Percentiles rank a stretch among this genome's conserved stretches.
phyloP scores from a whole-genome alignment of 1,284 basidiomycete species.

The Apiotrichum akiyoshidainum region DNA sequence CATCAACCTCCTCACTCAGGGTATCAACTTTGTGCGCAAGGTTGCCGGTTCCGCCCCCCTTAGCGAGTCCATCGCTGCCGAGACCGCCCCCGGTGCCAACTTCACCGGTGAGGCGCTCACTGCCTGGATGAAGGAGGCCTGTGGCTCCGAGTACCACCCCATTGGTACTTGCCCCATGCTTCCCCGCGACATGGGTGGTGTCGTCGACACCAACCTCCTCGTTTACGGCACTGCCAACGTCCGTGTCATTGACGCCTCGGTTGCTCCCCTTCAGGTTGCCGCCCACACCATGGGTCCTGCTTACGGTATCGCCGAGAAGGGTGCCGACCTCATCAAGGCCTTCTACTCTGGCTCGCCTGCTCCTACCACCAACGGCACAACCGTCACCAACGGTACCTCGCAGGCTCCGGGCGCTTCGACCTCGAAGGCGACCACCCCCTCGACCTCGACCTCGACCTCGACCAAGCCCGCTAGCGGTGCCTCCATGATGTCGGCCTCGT shows the following conservation, averaged over 20 bases:
- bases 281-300: conserved; percentile 53
- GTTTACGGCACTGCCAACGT: conserved; percentile 62
- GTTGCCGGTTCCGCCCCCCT: conserved; percentile 39
- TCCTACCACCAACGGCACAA: not conserved
- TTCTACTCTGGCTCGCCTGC: conserved; percentile 23
- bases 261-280: conserved; percentile 51
- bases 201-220: conserved; percentile 61
- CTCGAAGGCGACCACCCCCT: not conserved
- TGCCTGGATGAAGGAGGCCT: conserved; percentile 32
- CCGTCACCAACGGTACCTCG: not conserved
- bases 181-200: conserved; percentile 60
- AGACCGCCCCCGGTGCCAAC: conserved; percentile 25
- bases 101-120: conserved; percentile 1
- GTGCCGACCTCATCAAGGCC: conserved; percentile 59
- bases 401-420: not conserved
- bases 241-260: conserved; percentile 51
- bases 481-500: not conserved
- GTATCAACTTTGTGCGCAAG: conserved; percentile 36
- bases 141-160: conserved; percentile 57
- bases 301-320: conserved; percentile 69
- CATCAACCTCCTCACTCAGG: conserved; percentile 38
- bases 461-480: not conserved
- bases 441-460: not conserved
- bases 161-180: conserved; percentile 64
- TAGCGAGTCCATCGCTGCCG: conserved; percentile 28